These are phyloP conservation scores for Gentiana straminea DNA, from an alignment of 257 asterid species.

Conservation along the genomic window DNA sequence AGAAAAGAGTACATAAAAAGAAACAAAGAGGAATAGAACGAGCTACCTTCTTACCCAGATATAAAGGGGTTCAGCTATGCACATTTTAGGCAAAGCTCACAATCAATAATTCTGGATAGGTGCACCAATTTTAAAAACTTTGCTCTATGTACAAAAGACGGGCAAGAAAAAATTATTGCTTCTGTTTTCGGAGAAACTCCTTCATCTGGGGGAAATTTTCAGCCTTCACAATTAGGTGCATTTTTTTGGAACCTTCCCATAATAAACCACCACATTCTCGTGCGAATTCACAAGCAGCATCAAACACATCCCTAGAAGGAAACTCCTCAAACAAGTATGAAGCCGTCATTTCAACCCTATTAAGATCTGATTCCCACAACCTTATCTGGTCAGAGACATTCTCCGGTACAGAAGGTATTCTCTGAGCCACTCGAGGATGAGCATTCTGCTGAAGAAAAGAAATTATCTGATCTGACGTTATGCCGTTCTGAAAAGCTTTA, in stretches of 20 bases:
- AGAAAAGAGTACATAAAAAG: too few species aligned
- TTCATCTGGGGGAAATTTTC: constrained; percentile 68
- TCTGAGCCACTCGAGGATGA: constrained; percentile 90
- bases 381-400: constrained; percentile 94
- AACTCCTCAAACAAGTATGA: constrained; percentile 72
- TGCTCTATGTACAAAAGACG: background rate
- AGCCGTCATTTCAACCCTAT: constrained; percentile 71
- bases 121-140: too few species aligned
- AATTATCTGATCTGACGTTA: constrained; percentile 80
- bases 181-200: constrained; percentile 67
- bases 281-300: constrained; percentile 82
- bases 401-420: constrained; percentile 84
- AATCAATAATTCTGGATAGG: too few species aligned
- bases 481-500: constrained; percentile 84
- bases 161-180: constrained; percentile 29
- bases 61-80: too few species aligned
- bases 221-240: constrained; percentile 72
- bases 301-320: constrained; percentile 78
- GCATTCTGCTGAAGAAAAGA: constrained; percentile 95
- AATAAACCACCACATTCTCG: constrained; percentile 67
- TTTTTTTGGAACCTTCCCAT: constrained; percentile 73
- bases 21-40: too few species aligned
- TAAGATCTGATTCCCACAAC: constrained; percentile 91
- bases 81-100: too few species aligned
- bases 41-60: too few species aligned